These are phyloP conservation scores for Zasmidium citrigriseum DNA, from an alignment of 2,329 filamentous ascomycete species.

Conservation along the genomic window DNA sequence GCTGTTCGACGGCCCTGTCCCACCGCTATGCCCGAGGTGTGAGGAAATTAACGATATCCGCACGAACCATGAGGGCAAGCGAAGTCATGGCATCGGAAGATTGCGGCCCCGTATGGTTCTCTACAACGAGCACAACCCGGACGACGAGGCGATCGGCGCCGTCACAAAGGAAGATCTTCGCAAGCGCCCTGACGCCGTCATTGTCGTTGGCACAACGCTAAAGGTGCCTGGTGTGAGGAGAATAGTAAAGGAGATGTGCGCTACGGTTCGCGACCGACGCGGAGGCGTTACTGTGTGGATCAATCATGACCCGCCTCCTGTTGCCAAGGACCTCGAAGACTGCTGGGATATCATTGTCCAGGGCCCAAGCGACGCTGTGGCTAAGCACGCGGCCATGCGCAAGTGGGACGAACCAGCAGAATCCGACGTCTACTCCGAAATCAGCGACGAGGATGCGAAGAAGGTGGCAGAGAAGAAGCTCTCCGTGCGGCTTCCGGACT, in stretches of 20 bases:
- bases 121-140: constrained; percentile 96
- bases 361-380: constrained; percentile 86
- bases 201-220: constrained; percentile 92
- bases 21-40: constrained; percentile 78
- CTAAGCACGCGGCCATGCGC: constrained; percentile 65
- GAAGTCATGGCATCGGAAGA: constrained; percentile 89
- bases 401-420: constrained; percentile 54
- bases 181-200: constrained; percentile 81
- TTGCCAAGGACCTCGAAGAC: constrained; percentile 81
- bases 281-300: constrained; percentile 86
- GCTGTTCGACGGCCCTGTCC: constrained; percentile 79
- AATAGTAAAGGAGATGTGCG: constrained; percentile 88
- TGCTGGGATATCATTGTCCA: constrained; percentile 91
- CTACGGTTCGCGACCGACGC: constrained; percentile 75
- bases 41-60: constrained; percentile 74
- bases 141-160: constrained; percentile 92
- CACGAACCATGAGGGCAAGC: constrained; percentile 74
- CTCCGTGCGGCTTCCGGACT: constrained; percentile 20
- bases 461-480: constrained; percentile 39
- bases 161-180: constrained; percentile 85
- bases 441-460: constrained; percentile 47
- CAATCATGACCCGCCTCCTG: constrained; percentile 83
- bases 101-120: constrained; percentile 90
- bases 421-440: constrained; percentile 44
- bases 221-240: constrained; percentile 92